phyloP scores from a whole-genome alignment of 2,329 filamentous ascomycete species.

The Alternaria rosae region DNA sequence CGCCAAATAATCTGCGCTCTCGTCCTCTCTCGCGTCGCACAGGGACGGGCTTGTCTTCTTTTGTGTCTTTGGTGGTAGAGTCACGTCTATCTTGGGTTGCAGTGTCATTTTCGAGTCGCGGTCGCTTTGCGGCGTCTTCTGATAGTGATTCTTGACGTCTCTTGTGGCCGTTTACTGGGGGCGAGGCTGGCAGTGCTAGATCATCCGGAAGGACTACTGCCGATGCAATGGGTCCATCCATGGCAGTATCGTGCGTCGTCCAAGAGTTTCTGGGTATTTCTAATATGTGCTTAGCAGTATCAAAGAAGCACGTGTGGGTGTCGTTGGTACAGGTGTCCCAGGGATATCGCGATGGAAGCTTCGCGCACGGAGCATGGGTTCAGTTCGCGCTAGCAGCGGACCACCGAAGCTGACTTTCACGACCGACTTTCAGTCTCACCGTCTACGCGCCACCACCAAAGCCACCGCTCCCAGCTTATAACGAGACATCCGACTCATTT shows the following conservation, averaged over 20 bases:
- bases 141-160: conserved; percentile 63
- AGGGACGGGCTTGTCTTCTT: conserved; percentile 48
- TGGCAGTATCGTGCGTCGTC: conserved; percentile 7
- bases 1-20: conserved; percentile 85
- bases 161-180: conserved; percentile 48
- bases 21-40: conserved; percentile 74
- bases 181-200: conserved; percentile 40
- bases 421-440: conserved; percentile 16
- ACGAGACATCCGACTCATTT: neutral
- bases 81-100: conserved; percentile 25
- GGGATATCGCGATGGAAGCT: conserved; percentile 26
- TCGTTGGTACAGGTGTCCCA: conserved; percentile 1
- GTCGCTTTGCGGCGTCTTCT: conserved; percentile 62
- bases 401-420: conserved; percentile 15
- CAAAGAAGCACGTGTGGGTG: neutral
- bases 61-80: conserved; percentile 20
- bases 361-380: conserved; percentile 35
- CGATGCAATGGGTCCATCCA: conserved; percentile 59
- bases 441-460: conserved; percentile 5
- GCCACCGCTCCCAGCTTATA: neutral
- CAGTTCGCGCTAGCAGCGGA: conserved; percentile 17
- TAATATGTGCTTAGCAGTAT: neutral
- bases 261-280: neutral
- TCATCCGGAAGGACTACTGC: conserved; percentile 62
- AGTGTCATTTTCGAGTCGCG: conserved; percentile 54